A percentile compares a stretch with the other conserved stretches of the same genome.
Evolutionary conservation across 2,329 filamentous ascomycete species (phyloP).

Genomic region (Sordariomycetes sp.): DNA sequence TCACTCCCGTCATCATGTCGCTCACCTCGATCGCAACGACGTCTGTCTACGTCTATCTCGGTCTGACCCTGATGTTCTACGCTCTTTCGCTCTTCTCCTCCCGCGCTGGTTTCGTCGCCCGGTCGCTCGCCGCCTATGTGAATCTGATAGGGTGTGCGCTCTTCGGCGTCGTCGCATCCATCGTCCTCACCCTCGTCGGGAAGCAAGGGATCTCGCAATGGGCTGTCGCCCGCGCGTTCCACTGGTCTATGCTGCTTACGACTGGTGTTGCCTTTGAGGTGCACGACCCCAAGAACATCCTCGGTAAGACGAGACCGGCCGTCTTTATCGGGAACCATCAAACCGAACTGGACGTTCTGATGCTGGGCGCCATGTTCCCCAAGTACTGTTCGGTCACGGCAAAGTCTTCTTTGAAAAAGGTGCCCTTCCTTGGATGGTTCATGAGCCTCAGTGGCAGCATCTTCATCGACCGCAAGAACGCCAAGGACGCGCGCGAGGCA

Average conservation of each 20-base stretch:
- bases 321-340: slow-evolving; percentile 95
- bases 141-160: slow-evolving; percentile 49
- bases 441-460: slow-evolving; percentile 81
- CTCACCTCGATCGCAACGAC: slow-evolving; percentile 29
- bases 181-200: slow-evolving; percentile 61
- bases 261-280: slow-evolving; percentile 75
- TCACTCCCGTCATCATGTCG: too few relatives aligned
- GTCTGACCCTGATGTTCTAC: slow-evolving; percentile 48
- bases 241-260: slow-evolving; percentile 63
- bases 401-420: slow-evolving; percentile 70
- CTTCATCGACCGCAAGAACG: slow-evolving; percentile 90
- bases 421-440: slow-evolving; percentile 91
- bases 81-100: slow-evolving; percentile 49
- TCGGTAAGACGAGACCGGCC: slow-evolving; percentile 63
- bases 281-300: slow-evolving; percentile 54
- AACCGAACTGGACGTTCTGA: slow-evolving; percentile 87
- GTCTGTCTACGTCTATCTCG: slow-evolving; percentile 41
- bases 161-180: slow-evolving; percentile 69
- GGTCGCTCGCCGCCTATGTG: slow-evolving; percentile 57
- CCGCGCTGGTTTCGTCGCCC: slow-evolving; percentile 58
- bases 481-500: slow-evolving; percentile 70
- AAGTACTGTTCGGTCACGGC: slow-evolving; percentile 88
- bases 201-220: slow-evolving; percentile 76
- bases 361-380: slow-evolving; percentile 84
- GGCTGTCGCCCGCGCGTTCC: slow-evolving; percentile 71